A percentile compares a stretch with the other conserved stretches of the same genome.
Evolutionary conservation across 495 filamentous ascomycete species (phyloP).

Genomic region (Mycothermus thermophilus): DNA sequence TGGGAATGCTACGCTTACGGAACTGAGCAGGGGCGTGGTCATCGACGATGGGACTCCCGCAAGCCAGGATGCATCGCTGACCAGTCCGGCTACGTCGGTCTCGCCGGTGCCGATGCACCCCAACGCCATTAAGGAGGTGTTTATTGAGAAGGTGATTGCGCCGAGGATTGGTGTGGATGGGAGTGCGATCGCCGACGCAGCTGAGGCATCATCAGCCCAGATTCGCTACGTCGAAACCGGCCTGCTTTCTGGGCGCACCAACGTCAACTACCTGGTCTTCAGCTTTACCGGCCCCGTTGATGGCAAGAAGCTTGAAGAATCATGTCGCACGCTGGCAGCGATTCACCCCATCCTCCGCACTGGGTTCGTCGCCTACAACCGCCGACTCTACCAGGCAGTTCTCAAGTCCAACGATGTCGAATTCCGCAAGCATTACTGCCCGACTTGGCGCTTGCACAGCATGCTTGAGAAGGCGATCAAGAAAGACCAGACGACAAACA

Average conservation of each 20-base stretch:
- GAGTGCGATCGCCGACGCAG: conserved; percentile 25
- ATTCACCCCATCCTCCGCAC: conserved; percentile 35
- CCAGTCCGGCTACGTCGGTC: not conserved
- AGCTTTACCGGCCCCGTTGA: conserved; percentile 28
- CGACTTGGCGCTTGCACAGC: conserved; percentile 26
- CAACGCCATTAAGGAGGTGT: conserved; percentile 16
- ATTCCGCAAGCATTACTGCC: conserved; percentile 27
- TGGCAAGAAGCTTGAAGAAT: conserved; percentile 28
- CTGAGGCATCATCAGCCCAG: conserved; percentile 31
- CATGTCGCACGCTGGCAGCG: conserved; percentile 24
- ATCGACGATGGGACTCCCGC: conserved; percentile 7
- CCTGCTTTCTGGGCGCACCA: conserved; percentile 27
- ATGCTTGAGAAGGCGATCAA: conserved; percentile 26
- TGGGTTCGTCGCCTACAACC: conserved; percentile 27
- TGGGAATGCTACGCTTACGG: conserved; percentile 21
- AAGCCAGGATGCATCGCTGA: conserved; percentile 7
- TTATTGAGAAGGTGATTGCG: conserved; percentile 20
- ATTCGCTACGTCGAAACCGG: conserved; percentile 33
- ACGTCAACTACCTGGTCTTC: conserved; percentile 32
- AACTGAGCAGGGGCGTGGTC: conserved; percentile 24
- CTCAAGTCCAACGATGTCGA: conserved; percentile 25
- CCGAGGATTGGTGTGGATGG: conserved; percentile 23
- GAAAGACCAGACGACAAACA: conserved; percentile 24
- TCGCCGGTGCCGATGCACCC: conserved; percentile 6
- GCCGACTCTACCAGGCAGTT: conserved; percentile 32